Conservation (phyloP, 2,329 filamentous ascomycete species). For the Chrysosphaeria jannelii region DNA sequence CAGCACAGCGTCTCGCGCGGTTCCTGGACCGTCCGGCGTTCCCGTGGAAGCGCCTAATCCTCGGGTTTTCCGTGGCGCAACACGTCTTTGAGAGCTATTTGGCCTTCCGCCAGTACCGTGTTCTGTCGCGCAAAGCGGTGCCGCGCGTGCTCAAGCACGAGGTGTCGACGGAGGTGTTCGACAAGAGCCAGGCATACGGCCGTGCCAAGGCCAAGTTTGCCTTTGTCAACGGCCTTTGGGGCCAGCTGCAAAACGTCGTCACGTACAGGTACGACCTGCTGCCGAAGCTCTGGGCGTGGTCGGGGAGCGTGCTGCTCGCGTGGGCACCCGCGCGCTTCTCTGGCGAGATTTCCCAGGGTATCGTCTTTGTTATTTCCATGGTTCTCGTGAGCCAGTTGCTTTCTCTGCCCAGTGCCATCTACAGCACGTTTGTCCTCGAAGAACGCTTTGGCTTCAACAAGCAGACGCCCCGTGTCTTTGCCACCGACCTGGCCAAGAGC, state of each 20-base stretch:
- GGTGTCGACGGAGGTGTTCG: slow-evolving; percentile 67
- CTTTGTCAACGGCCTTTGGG: slow-evolving; percentile 53
- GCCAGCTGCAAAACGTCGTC: slow-evolving; percentile 62
- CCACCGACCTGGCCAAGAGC: slow-evolving; percentile 75
- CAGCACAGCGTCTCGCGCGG: slow-evolving; percentile 45
- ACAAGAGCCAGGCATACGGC: slow-evolving; percentile 89
- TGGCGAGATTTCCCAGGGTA: slow-evolving; percentile 79
- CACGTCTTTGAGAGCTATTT: slow-evolving; percentile 77
- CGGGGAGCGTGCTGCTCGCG: slow-evolving; percentile 40
- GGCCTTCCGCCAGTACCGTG: slow-evolving; percentile 64
- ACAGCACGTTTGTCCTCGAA: slow-evolving; percentile 85
- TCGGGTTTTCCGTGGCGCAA: slow-evolving; percentile 79
- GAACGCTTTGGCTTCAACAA: slow-evolving; percentile 98
- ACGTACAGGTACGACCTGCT: slow-evolving; percentile 80
- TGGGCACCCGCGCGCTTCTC: slow-evolving; percentile 53
- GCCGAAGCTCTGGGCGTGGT: slow-evolving; percentile 65
- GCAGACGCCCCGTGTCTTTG: slow-evolving; percentile 65
- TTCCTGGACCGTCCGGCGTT: slow-evolving; percentile 77
- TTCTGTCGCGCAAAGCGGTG: slow-evolving; percentile 49
- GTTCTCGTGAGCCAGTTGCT: slow-evolving; percentile 54
- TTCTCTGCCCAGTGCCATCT: slow-evolving; percentile 56
- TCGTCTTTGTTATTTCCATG: slow-evolving; percentile 74
- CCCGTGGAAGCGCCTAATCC: slow-evolving; percentile 89
- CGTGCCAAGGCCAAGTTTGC: slow-evolving; percentile 82
- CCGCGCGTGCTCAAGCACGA: slow-evolving; percentile 73